Base-by-base conservation (phyloP, 306 rosid genomes). In the Dicorynia guianensis region DNA sequence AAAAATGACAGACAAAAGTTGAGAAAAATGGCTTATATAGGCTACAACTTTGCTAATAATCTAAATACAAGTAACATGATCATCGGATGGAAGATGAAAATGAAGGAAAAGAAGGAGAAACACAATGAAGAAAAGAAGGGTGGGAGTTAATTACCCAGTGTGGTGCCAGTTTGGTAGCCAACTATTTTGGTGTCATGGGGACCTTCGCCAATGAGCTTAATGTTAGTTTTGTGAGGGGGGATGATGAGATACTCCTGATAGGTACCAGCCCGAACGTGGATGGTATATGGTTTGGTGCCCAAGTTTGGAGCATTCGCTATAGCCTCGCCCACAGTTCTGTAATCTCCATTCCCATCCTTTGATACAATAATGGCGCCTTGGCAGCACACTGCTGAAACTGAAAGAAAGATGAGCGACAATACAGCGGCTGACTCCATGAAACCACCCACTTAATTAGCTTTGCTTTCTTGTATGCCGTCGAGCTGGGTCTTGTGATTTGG, bases 261-360 rank as follows among this genome's bases (percentile, higher is more conserved):
- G 47, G 67, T 78, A 36, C 86, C 86, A 12, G 40, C 49, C 63
- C 73, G 35, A 48, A 82, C 61, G 20, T 74, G 65, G 49, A 82
- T 78, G 19, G 46, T 82, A n/a, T 68, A 74, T 34, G 74, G 70
- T 6, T 46, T 2, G 0, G 48, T 4, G 52, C 77, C 68, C 10
- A 20, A 6, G 2, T 61, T 46, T 0, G 86, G 86, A 40, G 86
- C 86, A 0, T 73, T 25, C n/a, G 0, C 9, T 49, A 82, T 82
- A 38, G 86, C 86, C 62, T 82, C 80, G 13, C 82, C 10, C 59
- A 82, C 74, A 11, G 38, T 82, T 5, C 0, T 48, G 54, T 78
- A 82, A 54, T 78, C 44, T 73, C 86, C 80, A 54, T 34, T 69
- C 13, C 74, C 80, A 47, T 82, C 83, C 38, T 82, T 78, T 0